These are phyloP conservation scores for Herpotrichia juniperi DNA, from an alignment of 2,329 filamentous ascomycete species.

Conservation along the genomic window DNA sequence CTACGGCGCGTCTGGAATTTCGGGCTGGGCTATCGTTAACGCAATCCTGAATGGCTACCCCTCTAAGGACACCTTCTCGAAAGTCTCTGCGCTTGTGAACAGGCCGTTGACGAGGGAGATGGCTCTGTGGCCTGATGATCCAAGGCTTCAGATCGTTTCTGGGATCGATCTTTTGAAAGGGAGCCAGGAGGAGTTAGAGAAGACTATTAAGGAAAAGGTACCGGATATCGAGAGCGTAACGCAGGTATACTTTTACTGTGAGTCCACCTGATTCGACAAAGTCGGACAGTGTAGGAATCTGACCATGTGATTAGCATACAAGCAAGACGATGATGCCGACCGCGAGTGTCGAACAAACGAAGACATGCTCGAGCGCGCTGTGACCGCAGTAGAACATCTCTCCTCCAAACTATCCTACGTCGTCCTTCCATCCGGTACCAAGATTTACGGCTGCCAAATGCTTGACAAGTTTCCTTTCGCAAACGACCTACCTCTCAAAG, in stretches of 20 bases:
- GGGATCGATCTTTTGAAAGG: slow-evolving; percentile 50
- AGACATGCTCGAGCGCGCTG: slow-evolving; percentile 45
- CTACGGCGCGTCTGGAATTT: slow-evolving; percentile 56
- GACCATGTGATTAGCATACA: slow-evolving; percentile 28
- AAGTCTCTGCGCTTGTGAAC: slow-evolving; percentile 57
- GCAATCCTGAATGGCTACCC: slow-evolving; percentile 56
- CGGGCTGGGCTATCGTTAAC: slow-evolving; percentile 58
- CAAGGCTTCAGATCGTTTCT: slow-evolving; percentile 45
- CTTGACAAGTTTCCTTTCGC: slow-evolving; percentile 43
- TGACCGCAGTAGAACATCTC: slow-evolving; percentile 38
- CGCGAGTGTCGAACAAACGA: slow-evolving; percentile 43
- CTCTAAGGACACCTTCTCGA: slow-evolving; percentile 49
- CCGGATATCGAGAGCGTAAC: slow-evolving; percentile 44
- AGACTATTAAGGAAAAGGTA: slow-evolving; percentile 44
- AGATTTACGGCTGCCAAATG: slow-evolving; percentile 48
- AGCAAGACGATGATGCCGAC: slow-evolving; percentile 34
- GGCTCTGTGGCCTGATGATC: slow-evolving; percentile 44
- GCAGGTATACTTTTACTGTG: slow-evolving; percentile 49
- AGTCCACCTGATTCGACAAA: neutral
- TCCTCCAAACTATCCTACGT: slow-evolving; percentile 35
- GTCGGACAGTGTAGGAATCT: slow-evolving; percentile 6
- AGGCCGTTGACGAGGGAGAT: slow-evolving; percentile 45
- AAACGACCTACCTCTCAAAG: slow-evolving; percentile 34
- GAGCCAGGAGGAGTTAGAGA: slow-evolving; percentile 37
- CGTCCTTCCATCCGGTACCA: slow-evolving; percentile 45